Evolutionary conservation across 202 grass and related monocot genomes (phyloP).

Genomic region (Bolboschoenoplectus hybrid): DNA sequence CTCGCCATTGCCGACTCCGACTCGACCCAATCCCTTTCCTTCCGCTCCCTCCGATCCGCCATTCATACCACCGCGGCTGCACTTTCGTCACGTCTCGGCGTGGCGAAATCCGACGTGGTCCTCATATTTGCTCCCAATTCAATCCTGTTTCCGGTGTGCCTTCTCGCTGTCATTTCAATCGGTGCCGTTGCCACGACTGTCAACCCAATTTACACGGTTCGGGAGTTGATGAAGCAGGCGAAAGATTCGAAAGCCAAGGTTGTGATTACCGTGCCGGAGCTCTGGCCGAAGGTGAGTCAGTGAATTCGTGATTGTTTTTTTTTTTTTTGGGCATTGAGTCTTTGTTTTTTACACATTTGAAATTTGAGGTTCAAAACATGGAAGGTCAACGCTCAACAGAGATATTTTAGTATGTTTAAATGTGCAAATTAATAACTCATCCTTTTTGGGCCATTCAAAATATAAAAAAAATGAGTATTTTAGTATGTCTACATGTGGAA

Average conservation of each 20-base stretch:
- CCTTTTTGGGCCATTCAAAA: not conserved
- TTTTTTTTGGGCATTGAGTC: not conserved
- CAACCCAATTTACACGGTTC: conserved; percentile 68
- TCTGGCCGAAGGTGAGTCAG: conserved; percentile 49
- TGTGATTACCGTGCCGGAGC: conserved; percentile 60
- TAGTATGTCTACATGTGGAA: not conserved
- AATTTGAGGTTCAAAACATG: not conserved
- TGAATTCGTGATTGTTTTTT: not conserved
- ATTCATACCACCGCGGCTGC: conserved; percentile 50
- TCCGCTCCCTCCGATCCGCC: conserved; percentile 53
- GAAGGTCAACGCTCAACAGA: not conserved
- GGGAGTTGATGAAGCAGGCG: conserved; percentile 79
- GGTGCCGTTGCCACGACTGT: conserved; percentile 74
- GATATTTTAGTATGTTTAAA: conserved; percentile 3
- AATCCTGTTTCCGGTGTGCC: conserved; percentile 71
- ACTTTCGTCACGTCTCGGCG: conserved; percentile 51
- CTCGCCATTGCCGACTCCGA: conserved; percentile 70
- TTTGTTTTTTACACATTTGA: not conserved
- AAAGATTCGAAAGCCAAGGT: conserved; percentile 52
- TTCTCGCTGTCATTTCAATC: conserved; percentile 63
- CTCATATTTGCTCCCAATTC: conserved; percentile 79
- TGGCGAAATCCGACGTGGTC: conserved; percentile 60
- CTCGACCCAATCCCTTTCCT: conserved; percentile 50
- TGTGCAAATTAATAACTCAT: not conserved
- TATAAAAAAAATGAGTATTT: not conserved